Base-by-base conservation (phyloP, 805 yeast genomes). In the Huiozyma sinensis region DNA sequence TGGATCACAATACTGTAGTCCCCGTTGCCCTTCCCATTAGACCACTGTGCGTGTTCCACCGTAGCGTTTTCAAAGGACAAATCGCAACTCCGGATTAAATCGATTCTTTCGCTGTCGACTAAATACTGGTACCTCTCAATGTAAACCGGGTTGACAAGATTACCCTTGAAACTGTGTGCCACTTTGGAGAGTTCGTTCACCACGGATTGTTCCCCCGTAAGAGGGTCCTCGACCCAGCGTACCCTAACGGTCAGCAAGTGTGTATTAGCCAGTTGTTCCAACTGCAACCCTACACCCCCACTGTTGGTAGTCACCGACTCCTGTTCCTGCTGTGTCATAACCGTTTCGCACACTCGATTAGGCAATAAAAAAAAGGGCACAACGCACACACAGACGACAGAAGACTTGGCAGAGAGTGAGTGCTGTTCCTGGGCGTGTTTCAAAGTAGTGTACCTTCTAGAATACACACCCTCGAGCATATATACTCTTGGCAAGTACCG, bases 51-150 rank as follows among this genome's bases (percentile, higher is more conserved):
- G 13, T 46, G 50, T 41, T 57, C 60, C 12, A 39, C 35, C 6
- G 39, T 44, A 13, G 61, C 58, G 10, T 44, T 42, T 44, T 60
- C 66, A 44, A 49, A 58, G 27, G 53, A 43, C 38, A 50, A 60
- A 5, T 49, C 48, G 27, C 54, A 47, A 33, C 55, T 52, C 6
- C 50, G 38, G 7, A 62, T 48, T 17, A 51, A 38, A 12, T 47
- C 38, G 10, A 53, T 38, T 41, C 66, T 48, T 31, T 50, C 45
- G 5, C 11, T 8, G 49, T 61, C 62, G 2, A 52, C 41, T 10
- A 57, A 45, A 45, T 52, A 60, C 42, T 62, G 62, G 47, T 57
- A 62, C 24, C 51, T 47, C 45, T 62, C 66, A 39, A 59, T 54
- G 24, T 50, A 44, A 11, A 35, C 47, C 29, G 57, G 52, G 34